Percentiles rank a stretch among this genome's conserved stretches.
Evolutionary conservation across 805 yeast species (phyloP).

Genomic region (Barnettozyma pratensis): DNA sequence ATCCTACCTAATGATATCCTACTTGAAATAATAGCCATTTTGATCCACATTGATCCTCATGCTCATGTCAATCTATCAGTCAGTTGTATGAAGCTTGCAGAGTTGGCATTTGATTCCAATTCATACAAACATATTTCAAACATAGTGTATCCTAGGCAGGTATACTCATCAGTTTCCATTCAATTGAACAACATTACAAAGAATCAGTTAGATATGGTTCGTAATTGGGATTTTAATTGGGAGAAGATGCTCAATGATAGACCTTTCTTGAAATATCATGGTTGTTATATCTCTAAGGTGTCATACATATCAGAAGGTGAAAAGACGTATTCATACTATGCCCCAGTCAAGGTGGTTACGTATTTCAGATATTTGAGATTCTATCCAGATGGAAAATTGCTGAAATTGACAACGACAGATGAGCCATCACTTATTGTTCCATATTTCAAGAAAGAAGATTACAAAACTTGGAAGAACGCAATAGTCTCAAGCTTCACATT

Average conservation of each 20-base stretch:
- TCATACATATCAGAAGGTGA: constrained; percentile 84
- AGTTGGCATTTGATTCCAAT: constrained; percentile 47
- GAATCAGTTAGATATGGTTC: constrained; percentile 33
- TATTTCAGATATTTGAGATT: constrained; percentile 85
- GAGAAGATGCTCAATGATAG: constrained; percentile 40
- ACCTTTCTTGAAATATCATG: constrained; percentile 76
- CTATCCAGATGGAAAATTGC: constrained; percentile 69
- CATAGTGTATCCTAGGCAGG: constrained; percentile 48
- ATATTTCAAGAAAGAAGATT: constrained; percentile 34
- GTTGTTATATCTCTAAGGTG: constrained; percentile 81
- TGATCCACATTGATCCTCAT: constrained; percentile 47
- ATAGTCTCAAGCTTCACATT: constrained; percentile 34
- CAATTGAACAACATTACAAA: constrained; percentile 31
- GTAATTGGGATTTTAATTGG: constrained; percentile 36
- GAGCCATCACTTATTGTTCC: constrained; percentile 71
- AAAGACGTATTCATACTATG: constrained; percentile 54
- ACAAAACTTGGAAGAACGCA: constrained; percentile 27
- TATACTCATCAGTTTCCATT: constrained; percentile 41
- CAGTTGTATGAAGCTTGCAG: constrained; percentile 53
- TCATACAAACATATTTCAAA: constrained; percentile 49
- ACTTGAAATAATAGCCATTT: constrained; percentile 40
- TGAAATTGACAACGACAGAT: constrained; percentile 61
- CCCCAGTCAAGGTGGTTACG: constrained; percentile 80
- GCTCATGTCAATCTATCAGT: constrained; percentile 61
- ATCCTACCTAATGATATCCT: constrained; percentile 57